Conservation (phyloP, 2,329 filamentous ascomycete genomes). For the Neonectria faginata region DNA sequence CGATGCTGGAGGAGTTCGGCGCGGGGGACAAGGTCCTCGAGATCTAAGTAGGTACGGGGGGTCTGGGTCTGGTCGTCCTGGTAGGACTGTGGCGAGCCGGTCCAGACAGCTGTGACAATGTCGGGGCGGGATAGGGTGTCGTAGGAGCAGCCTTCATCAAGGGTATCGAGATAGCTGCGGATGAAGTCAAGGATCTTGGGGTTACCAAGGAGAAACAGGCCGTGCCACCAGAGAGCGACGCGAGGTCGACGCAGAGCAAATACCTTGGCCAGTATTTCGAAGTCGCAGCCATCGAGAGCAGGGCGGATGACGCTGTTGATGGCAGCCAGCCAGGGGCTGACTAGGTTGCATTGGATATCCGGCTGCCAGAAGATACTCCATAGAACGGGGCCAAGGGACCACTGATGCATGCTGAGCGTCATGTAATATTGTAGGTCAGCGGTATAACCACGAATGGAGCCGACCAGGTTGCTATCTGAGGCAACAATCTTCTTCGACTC, state of each 20-base stretch:
- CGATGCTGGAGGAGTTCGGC: constrained; percentile 42
- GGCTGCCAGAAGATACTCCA: constrained; percentile 50
- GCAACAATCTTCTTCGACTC: constrained; percentile 15
- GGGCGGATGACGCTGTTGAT: constrained; percentile 41
- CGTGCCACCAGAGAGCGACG: constrained; percentile 47
- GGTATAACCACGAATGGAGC: constrained; percentile 37
- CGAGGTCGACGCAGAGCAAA: constrained; percentile 45
- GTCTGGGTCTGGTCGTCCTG: constrained; percentile 32
- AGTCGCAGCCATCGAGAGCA: constrained; percentile 36
- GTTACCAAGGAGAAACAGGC: constrained; percentile 44
- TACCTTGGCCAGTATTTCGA: constrained; percentile 40
- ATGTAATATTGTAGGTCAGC: constrained; percentile 45
- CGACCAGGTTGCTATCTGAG: constrained; percentile 25
- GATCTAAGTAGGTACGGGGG: constrained; percentile 28
- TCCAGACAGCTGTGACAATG: constrained; percentile 44
- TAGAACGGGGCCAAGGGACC: constrained; percentile 42
- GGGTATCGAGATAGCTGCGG: constrained; percentile 40
- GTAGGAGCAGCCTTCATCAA: constrained; percentile 44
- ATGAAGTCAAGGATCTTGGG: constrained; percentile 39
- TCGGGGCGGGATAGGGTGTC: constrained; percentile 44
- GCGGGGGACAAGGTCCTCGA: constrained; percentile 34
- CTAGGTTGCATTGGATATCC: constrained; percentile 46
- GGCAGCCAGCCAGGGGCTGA: constrained; percentile 46
- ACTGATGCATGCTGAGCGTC: constrained; percentile 48
- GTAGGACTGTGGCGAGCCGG: constrained; percentile 42